A percentile compares a stretch with the other conserved stretches of the same genome.
These are phyloP conservation scores for Erythrobasidium hasegawianum DNA, from an alignment of 1,284 basidiomycete genomes.

Conservation along the genomic window DNA sequence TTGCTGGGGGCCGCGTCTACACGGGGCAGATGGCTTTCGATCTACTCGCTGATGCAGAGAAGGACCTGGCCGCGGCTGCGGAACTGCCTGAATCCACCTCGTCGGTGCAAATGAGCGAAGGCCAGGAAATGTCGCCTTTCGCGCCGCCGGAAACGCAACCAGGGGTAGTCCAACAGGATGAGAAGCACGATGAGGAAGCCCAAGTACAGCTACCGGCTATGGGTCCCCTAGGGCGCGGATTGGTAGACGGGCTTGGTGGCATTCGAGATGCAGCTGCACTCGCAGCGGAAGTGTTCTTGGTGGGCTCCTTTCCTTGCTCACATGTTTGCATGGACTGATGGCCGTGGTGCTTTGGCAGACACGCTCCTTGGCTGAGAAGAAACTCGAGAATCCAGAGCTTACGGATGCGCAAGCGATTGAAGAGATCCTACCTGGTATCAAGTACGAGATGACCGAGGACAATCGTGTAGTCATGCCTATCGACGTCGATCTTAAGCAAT, in stretches of 20 bases:
- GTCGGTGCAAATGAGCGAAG: slow-evolving; percentile 34
- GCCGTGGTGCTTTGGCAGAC: slow-evolving; percentile 30
- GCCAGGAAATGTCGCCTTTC: slow-evolving; percentile 43
- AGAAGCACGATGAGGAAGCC: neutral
- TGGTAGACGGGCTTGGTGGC: slow-evolving; percentile 52
- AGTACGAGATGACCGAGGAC: slow-evolving; percentile 37
- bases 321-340: neutral
- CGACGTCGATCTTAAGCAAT: slow-evolving; percentile 44
- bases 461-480: slow-evolving; percentile 42
- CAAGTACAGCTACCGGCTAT: neutral
- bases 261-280: slow-evolving; percentile 49
- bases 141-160: slow-evolving; percentile 32
- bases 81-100: neutral
- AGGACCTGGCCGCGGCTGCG: slow-evolving; percentile 32
- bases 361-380: slow-evolving; percentile 40
- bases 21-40: slow-evolving; percentile 50
- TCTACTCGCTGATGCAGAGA: slow-evolving; percentile 42
- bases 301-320: neutral
- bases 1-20: slow-evolving; percentile 52
- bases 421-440: slow-evolving; percentile 42
- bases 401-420: slow-evolving; percentile 42
- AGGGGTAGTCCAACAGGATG: neutral
- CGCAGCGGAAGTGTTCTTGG: slow-evolving; percentile 45
- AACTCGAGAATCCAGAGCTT: slow-evolving; percentile 42
- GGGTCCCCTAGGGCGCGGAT: slow-evolving; percentile 48